Base-by-base conservation (phyloP, 202 grass and related monocot genomes). In the Digitaria exilis region DNA sequence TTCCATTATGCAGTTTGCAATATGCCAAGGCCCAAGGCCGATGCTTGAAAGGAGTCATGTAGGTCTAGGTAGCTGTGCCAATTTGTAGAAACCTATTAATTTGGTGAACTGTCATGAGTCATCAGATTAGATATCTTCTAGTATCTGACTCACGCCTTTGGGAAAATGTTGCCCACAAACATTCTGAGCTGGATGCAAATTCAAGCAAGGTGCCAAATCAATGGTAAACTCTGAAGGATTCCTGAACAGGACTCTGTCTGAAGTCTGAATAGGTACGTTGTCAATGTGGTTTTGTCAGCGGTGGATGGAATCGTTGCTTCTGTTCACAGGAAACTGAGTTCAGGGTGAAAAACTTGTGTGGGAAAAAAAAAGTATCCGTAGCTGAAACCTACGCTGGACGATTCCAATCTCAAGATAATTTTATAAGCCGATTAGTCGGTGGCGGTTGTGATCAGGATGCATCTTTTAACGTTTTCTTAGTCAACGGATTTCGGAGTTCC, bases 41-140 rank as follows among this genome's bases (percentile, higher is more conserved):
- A 16, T 62, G 84, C 79, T 61, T 55, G 88, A 82, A 82, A 60
- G 54, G 83, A 79, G 73, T 82, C 65, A 35, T 62, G 39, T 17
- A 64, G 84, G 84, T 75, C 6, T 24, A 50, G 59, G 75, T 83
- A 70, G 80, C 32, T 64, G 61, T 69, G 61, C 61, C 26, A 75
- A 10, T 90, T 62, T 70, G 26, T 11, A 29, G 67, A 65, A 24
- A 24, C 54, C 16, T 29, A 45, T 57, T 81, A 56, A 70, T 71
- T 71, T 2, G 17, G 69, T 70, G 31, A 88, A 58, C n/a, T 32
- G 55, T 68, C 72, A 37, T 22, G 80, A 46, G 5, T 69, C 69
- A 75, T 30, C 42, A 37, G 35, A 55, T 58, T 6, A 43, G 18
- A 39, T 3, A 41, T 56, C 77, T 73, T 75, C 79, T 41, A 68